A percentile compares a stretch with the other conserved stretches of the same genome.
phyloP scores from a whole-genome alignment of 495 filamentous ascomycete species.

The Hypoxylon cercidicola region DNA sequence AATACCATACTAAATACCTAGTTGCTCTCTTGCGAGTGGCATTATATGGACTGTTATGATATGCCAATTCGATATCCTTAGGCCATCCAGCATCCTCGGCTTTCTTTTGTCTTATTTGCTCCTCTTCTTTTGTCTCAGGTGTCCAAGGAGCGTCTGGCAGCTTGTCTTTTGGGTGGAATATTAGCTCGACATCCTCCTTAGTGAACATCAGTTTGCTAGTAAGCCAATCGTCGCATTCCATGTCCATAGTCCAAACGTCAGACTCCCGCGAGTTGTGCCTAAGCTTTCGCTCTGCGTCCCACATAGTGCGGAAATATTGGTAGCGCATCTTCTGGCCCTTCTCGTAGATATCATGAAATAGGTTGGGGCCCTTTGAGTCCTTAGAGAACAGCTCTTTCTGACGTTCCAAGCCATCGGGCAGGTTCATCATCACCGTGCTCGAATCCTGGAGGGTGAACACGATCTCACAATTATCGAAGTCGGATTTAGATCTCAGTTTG shows the following conservation, averaged over 20 bases:
- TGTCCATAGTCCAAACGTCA: slow-evolving; percentile 28
- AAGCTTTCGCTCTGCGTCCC: slow-evolving; percentile 28
- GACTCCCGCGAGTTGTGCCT: slow-evolving; percentile 17
- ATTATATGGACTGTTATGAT: slow-evolving; percentile 31
- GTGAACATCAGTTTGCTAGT: slow-evolving; percentile 60
- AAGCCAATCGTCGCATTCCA: slow-evolving; percentile 55
- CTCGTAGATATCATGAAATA: slow-evolving; percentile 39
- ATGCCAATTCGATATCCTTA: slow-evolving; percentile 27
- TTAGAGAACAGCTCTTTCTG: slow-evolving; percentile 28
- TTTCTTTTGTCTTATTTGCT: slow-evolving; percentile 22
- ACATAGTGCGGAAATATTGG: slow-evolving; percentile 46
- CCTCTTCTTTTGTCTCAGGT: slow-evolving; percentile 27
- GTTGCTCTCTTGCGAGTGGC: slow-evolving; percentile 32
- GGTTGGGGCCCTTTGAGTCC: slow-evolving; percentile 21
- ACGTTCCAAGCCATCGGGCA: slow-evolving; percentile 3
- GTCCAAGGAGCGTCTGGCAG: neutral
- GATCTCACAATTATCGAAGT: slow-evolving; percentile 57
- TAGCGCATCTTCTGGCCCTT: slow-evolving; percentile 50
- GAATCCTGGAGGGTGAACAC: slow-evolving; percentile 60
- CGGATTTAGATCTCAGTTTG: slow-evolving; percentile 42
- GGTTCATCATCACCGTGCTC: slow-evolving; percentile 25
- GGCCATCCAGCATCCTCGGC: slow-evolving; percentile 27
- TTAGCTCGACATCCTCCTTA: slow-evolving; percentile 55
- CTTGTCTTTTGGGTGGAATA: slow-evolving; percentile 22
- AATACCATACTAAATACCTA: slow-evolving; percentile 19